phyloP scores from a whole-genome alignment of 2,329 filamentous ascomycete species.

The Ascosphaera apis region DNA sequence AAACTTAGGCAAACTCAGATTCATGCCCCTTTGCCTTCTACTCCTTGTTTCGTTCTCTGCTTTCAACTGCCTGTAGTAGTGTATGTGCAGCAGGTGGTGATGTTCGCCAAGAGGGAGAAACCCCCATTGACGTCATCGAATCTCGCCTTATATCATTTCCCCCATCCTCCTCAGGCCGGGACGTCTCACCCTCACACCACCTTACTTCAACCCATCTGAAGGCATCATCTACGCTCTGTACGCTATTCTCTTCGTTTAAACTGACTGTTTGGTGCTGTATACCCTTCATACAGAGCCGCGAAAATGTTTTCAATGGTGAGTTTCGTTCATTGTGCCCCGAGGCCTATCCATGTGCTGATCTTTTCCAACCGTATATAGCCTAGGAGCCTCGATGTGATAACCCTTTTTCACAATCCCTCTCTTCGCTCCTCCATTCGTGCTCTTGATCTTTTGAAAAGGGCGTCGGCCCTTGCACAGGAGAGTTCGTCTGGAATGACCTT shows the following conservation, averaged over 20 bases:
- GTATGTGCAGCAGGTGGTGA: no score
- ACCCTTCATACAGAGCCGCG: no score
- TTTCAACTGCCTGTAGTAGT: no score
- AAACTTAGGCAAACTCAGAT: no score
- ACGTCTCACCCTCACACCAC: neutral
- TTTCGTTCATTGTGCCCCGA: neutral
- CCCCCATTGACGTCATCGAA: neutral
- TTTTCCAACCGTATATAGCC: conserved; percentile 30
- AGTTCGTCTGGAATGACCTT: neutral
- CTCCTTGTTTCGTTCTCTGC: no score
- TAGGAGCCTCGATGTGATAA: conserved; percentile 74
- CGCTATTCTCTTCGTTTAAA: no score
- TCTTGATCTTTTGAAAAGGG: conserved; percentile 56
- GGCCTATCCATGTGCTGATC: neutral
- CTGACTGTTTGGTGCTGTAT: no score
- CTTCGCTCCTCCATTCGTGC: conserved; percentile 50
- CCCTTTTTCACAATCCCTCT: conserved; percentile 77
- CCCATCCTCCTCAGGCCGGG: no score
- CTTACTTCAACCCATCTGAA: neutral
- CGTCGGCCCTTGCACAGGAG: conserved; percentile 30
- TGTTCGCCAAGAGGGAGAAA: no score
- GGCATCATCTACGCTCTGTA: neutral
- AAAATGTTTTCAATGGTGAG: neutral
- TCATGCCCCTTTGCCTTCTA: no score
- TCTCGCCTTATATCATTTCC: no score